Evolutionary conservation across 2,329 filamentous ascomycete species (phyloP).

Genomic region (Cercospora nicotianae): DNA sequence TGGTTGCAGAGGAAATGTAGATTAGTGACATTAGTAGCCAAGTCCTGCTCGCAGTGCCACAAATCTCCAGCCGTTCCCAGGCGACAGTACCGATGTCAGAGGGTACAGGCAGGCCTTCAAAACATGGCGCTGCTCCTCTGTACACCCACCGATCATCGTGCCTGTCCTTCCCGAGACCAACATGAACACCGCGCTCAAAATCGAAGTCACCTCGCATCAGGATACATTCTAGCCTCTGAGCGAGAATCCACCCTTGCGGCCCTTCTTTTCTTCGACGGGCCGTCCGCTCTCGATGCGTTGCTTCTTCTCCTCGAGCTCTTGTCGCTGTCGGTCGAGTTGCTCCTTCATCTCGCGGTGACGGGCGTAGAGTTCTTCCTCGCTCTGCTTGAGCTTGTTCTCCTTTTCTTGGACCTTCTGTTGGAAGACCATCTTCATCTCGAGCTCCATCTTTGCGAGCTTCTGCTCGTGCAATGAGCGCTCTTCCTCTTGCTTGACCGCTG

Average conservation of each 20-base stretch:
- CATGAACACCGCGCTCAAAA: conserved; percentile 28
- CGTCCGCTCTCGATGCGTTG: conserved; percentile 88
- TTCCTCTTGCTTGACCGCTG: conserved; percentile 99
- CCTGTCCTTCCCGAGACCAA: conserved; percentile 16
- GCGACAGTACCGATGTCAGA: conserved; percentile 11
- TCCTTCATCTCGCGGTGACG: conserved; percentile 99
- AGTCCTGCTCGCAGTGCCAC: conserved; percentile 24
- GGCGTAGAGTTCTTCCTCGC: conserved; percentile 97
- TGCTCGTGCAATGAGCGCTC: conserved; percentile 97
- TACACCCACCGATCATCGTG: conserved; percentile 7
- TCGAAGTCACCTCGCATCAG: conserved; percentile 9
- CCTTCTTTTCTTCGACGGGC: conserved; percentile 94
- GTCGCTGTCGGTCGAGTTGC: conserved; percentile 90
- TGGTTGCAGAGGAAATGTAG: conserved; percentile 32
- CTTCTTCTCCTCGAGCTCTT: conserved; percentile 99
- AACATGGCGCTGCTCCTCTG: neutral
- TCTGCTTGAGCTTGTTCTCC: conserved; percentile 99
- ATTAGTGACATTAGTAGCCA: conserved; percentile 35
- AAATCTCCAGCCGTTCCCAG: conserved; percentile 15
- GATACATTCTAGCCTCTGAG: conserved; percentile 59
- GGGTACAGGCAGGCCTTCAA: conserved; percentile 6
- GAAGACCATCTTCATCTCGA: conserved; percentile 99
- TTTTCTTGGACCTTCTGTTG: conserved; percentile 99
- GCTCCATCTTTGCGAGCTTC: conserved; percentile 99
- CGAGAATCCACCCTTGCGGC: conserved; percentile 95